These are phyloP conservation scores for Agaricus blazei DNA, from an alignment of 768 basidiomycete genomes.

Conservation along the genomic window DNA sequence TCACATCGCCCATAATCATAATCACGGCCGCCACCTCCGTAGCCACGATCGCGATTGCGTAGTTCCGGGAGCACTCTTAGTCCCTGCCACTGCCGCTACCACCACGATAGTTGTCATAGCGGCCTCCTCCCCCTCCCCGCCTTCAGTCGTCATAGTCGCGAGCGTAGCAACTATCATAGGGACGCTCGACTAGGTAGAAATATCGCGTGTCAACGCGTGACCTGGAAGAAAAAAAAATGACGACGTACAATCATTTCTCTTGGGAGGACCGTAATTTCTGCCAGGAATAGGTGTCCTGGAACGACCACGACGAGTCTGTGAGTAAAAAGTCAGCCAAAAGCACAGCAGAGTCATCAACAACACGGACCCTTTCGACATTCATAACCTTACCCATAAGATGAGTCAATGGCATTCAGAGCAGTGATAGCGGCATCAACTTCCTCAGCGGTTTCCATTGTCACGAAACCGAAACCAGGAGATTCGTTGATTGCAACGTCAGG, in stretches of 20 bases:
- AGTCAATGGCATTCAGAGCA: slow-evolving; percentile 67
- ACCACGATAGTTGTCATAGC: slow-evolving; percentile 41
- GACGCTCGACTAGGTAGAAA: slow-evolving; percentile 59
- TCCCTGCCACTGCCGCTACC: slow-evolving; percentile 37
- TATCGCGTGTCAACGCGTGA: slow-evolving; percentile 9
- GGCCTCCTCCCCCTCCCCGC: slow-evolving; percentile 37
- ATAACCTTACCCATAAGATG: slow-evolving; percentile 82
- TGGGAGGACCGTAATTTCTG: slow-evolving; percentile 89
- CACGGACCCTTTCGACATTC: slow-evolving; percentile 78
- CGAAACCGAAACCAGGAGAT: slow-evolving; percentile 76
- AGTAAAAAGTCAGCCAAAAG: background rate
- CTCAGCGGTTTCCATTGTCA: slow-evolving; percentile 62
- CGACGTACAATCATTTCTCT: slow-evolving; percentile 60
- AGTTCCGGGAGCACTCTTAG: slow-evolving; percentile 35
- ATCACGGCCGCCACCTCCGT: slow-evolving; percentile 20
- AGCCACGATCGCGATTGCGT: slow-evolving; percentile 25
- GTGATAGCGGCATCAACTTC: slow-evolving; percentile 92
- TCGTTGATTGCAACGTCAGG: slow-evolving; percentile 23
- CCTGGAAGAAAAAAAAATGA: background rate
- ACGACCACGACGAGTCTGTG: slow-evolving; percentile 81
- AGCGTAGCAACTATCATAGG: slow-evolving; percentile 84
- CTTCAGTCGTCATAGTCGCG: slow-evolving; percentile 60
- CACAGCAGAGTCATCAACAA: background rate
- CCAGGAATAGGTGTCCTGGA: slow-evolving; percentile 93
- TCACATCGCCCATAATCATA: slow-evolving; percentile 28